phyloP scores from a whole-genome alignment of 805 yeast species.

The Lachancea waltii region DNA sequence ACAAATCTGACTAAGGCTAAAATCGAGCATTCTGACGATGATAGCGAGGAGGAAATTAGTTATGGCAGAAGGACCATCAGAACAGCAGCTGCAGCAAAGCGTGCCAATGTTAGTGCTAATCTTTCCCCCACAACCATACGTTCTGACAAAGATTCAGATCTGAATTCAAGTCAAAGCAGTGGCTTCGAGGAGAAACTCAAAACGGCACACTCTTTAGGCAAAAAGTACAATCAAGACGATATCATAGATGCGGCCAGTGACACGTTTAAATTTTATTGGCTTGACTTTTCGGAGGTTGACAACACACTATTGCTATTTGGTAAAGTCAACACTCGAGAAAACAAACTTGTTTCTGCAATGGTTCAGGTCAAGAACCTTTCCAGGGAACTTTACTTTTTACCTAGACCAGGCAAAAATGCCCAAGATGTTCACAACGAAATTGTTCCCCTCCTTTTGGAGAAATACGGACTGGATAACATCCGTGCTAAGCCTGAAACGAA shows the following conservation, averaged over 20 bases:
- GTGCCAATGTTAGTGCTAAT: slow-evolving; percentile 23
- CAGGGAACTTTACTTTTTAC: slow-evolving; percentile 73
- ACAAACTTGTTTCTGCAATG: slow-evolving; percentile 61
- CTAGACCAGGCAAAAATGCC: slow-evolving; percentile 51
- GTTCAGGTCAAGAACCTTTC: slow-evolving; percentile 64
- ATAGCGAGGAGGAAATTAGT: slow-evolving; percentile 29
- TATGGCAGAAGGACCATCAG: slow-evolving; percentile 28
- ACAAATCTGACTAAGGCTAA: slow-evolving; percentile 1
- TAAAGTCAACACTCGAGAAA: slow-evolving; percentile 56
- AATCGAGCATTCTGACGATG: slow-evolving; percentile 14
- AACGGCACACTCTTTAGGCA: slow-evolving; percentile 5
- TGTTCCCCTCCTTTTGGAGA: slow-evolving; percentile 53
- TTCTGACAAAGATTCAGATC: slow-evolving; percentile 32
- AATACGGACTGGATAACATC: slow-evolving; percentile 54
- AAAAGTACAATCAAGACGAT: slow-evolving; percentile 21
- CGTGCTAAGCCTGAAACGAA: slow-evolving; percentile 64
- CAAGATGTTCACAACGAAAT: slow-evolving; percentile 76
- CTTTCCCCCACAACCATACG: slow-evolving; percentile 24
- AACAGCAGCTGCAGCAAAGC: slow-evolving; percentile 23
- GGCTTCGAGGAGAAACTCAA: slow-evolving; percentile 1
- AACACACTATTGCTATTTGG: slow-evolving; percentile 71
- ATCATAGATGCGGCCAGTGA: slow-evolving; percentile 39
- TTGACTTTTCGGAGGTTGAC: slow-evolving; percentile 78
- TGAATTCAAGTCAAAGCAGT: too few species aligned
- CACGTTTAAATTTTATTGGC: slow-evolving; percentile 74